Evolutionary conservation across 2,329 filamentous ascomycete species (phyloP).

Genomic region (Sporothrix brunneoviolacea): DNA sequence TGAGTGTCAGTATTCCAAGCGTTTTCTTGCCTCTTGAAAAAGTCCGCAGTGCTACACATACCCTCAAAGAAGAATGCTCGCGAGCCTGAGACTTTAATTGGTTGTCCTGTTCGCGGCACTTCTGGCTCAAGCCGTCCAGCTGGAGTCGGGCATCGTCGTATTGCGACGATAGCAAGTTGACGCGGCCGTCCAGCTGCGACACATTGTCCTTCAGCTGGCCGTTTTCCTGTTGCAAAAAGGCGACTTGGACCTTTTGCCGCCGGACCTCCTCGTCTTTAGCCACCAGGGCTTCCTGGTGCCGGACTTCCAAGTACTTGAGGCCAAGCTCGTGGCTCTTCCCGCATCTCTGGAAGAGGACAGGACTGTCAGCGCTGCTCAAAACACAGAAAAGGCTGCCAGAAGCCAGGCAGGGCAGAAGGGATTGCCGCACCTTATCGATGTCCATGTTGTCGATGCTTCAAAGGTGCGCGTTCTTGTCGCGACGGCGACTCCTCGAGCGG

Average conservation of each 20-base stretch:
- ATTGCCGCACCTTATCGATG: slow-evolving; percentile 29
- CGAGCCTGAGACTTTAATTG: slow-evolving; percentile 42
- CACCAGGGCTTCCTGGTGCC: slow-evolving; percentile 60
- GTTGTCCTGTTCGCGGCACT: slow-evolving; percentile 38
- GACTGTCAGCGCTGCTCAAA: background rate
- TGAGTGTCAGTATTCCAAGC: too few relatives aligned
- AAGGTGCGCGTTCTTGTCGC: slow-evolving; percentile 4
- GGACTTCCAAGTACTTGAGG: slow-evolving; percentile 59
- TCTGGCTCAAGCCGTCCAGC: slow-evolving; percentile 37
- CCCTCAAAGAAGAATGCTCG: slow-evolving; percentile 43
- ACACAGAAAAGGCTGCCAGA: too few relatives aligned
- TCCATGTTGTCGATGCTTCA: slow-evolving; percentile 22
- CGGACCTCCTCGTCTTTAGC: slow-evolving; percentile 70
- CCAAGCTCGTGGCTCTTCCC: slow-evolving; percentile 54
- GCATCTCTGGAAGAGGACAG: slow-evolving; percentile 32
- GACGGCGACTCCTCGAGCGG: background rate
- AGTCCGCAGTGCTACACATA: too few relatives aligned
- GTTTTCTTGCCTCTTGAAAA: too few relatives aligned
- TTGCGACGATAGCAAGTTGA: slow-evolving; percentile 40
- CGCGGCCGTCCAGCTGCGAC: slow-evolving; percentile 50
- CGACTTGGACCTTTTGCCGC: slow-evolving; percentile 58
- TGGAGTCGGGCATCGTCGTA: slow-evolving; percentile 35
- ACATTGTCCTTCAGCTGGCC: slow-evolving; percentile 60
- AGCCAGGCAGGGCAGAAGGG: background rate
- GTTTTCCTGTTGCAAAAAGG: slow-evolving; percentile 71